Evolutionary conservation across 768 basidiomycete species (phyloP), one percentile per base, ranked within the genome.

Genomic region (Boletus speciosus): DNA sequence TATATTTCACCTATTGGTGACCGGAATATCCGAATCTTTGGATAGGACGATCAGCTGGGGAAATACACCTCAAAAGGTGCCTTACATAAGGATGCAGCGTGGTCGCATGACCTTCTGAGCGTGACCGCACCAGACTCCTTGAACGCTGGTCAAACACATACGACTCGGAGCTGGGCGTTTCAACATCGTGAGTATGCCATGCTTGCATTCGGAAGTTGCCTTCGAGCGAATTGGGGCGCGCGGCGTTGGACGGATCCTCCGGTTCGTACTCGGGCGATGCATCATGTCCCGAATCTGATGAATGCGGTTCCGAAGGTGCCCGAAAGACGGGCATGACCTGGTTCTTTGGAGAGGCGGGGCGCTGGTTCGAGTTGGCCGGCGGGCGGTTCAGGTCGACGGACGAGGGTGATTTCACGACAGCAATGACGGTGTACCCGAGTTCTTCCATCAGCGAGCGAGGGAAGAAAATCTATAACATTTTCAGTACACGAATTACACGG

Each of bases 391-490:
- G 25, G 61, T 69, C 43, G 60, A 68, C 3, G 9, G 66, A 56
- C 16, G 57, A 59, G 31, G 71, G 67, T 8, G 60, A 58, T 61
- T 73, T 76, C 48, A 54, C 59, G 43, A 65, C 54, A 16, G 71
- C 56, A 46, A 78, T 35, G 14, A 65, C 25, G 23, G 78, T 76
- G 71, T 87, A 86, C 2, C 85, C 87, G 6, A 78, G 73, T 69
- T 88, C 86, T 27, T 74, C 75, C 4, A 80, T 79, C 51, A 88
- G 76, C 3, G 87, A 87, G 42, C 86, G 86, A 35, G 88, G 88
- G 74, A 90, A 90, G 73, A 90, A 90, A 40, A 90, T 79, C 86
- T 88, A 35, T 6, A 29, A 31, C 36, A 40, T 7, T 10, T 32
- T 36, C 42, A 44, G 42, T 23, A 38, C 5, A 29, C 21, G 41